Evolutionary conservation across 805 yeast species (phyloP).

Genomic region (Hanseniaspora taiwanica): DNA sequence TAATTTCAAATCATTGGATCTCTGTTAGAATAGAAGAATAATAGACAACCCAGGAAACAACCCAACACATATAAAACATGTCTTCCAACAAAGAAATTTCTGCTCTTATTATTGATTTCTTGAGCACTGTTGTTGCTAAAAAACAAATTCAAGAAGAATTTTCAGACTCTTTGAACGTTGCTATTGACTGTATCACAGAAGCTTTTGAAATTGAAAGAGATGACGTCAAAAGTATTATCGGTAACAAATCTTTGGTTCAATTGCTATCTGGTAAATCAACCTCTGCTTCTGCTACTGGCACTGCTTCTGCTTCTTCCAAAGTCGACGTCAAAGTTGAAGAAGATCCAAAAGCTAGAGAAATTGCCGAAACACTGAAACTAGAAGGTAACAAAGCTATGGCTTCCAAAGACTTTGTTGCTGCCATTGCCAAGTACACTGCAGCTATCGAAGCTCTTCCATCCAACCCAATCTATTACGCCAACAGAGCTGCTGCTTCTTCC

Average conservation of each 20-base stretch:
- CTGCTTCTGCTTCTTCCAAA: constrained; percentile 20
- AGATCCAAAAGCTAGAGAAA: constrained; percentile 42
- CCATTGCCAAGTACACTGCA: constrained; percentile 64
- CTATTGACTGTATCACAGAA: constrained; percentile 83
- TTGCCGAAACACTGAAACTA: constrained; percentile 74
- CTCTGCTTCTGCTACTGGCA: constrained; percentile 15
- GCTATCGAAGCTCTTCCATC: constrained; percentile 60
- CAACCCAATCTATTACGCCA: constrained; percentile 78
- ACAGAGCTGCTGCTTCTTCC: constrained; percentile 94
- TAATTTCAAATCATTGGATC: too few species aligned
- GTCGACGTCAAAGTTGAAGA: constrained; percentile 29
- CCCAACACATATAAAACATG: background rate
- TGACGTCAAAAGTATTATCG: constrained; percentile 23
- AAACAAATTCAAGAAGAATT: constrained; percentile 66
- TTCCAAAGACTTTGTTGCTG: constrained; percentile 50
- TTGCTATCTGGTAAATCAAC: constrained; percentile 27
- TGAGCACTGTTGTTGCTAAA: constrained; percentile 42
- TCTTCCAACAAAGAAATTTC: constrained; percentile 51
- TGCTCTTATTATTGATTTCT: constrained; percentile 58
- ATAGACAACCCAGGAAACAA: background rate
- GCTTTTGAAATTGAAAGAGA: constrained; percentile 60
- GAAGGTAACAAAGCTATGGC: constrained; percentile 91
- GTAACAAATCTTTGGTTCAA: constrained; percentile 25
- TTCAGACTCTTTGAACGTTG: constrained; percentile 82
- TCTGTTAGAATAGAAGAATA: background rate